Percentiles rank a stretch among this genome's conserved stretches.
These are phyloP conservation scores for Pleurotus djamor DNA, from an alignment of 768 basidiomycete genomes.

Conservation along the genomic window DNA sequence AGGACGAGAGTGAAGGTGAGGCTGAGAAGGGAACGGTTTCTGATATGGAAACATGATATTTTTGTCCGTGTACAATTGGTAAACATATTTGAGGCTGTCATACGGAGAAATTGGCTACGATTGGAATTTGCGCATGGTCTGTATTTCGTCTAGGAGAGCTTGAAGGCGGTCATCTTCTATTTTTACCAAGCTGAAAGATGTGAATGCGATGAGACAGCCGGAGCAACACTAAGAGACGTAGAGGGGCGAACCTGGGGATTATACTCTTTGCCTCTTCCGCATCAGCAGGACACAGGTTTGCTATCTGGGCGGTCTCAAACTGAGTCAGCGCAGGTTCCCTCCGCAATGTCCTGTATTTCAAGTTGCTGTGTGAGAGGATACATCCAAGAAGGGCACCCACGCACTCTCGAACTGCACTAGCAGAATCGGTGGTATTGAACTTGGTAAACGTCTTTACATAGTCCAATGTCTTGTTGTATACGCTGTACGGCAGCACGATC, in stretches of 20 bases:
- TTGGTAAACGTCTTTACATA: conserved; percentile 92
- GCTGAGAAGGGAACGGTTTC: conserved; percentile 32
- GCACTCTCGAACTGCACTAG: conserved; percentile 85
- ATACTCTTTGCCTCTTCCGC: conserved; percentile 92
- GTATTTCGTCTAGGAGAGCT: conserved; percentile 80
- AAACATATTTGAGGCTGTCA: neutral
- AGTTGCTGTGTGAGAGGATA: neutral
- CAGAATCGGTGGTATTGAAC: conserved; percentile 83
- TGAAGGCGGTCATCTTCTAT: conserved; percentile 88
- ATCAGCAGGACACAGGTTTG: conserved; percentile 84
- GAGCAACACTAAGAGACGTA: neutral
- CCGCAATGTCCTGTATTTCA: conserved; percentile 59
- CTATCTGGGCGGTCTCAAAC: conserved; percentile 92
- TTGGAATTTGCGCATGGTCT: conserved; percentile 90
- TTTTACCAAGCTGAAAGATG: conserved; percentile 64
- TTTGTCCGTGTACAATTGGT: neutral
- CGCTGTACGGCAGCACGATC: conserved; percentile 38
- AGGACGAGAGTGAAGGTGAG: conserved; percentile 25
- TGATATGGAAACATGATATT: conserved; percentile 49
- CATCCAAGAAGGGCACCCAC: conserved; percentile 23
- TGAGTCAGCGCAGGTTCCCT: conserved; percentile 80
- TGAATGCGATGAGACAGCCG: neutral
- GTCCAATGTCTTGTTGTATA: conserved; percentile 91
- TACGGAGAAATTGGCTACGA: conserved; percentile 35
- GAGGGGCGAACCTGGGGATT: conserved; percentile 66